Conservation (phyloP, 306 rosid species). For the Gleditsia sinensis region DNA sequence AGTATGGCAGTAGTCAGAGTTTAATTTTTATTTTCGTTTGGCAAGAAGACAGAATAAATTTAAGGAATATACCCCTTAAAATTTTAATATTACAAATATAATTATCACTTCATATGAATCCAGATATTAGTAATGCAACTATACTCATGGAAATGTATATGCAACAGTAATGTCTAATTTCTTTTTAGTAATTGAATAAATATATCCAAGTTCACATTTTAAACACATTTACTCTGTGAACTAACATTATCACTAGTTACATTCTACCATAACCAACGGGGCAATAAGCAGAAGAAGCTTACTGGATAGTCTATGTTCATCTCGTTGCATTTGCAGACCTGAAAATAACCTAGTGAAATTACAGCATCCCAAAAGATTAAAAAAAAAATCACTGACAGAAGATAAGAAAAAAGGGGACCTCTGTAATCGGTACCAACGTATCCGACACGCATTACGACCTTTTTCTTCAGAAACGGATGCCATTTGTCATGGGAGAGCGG, state of each 20-base stretch:
- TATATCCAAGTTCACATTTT: constrained; percentile 2
- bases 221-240: background rate
- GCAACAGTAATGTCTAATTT: background rate
- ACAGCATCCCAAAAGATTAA: background rate
- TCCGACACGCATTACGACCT: constrained; percentile 53
- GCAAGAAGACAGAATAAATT: background rate
- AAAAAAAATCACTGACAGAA: background rate
- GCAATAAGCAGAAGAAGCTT: constrained; percentile 17
- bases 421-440: constrained; percentile 50
- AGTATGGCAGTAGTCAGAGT: constrained; percentile 8
- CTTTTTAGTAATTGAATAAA: background rate
- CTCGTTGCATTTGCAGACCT: constrained; percentile 86
- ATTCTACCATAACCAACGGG: background rate
- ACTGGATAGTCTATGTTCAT: constrained; percentile 68
- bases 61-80: background rate
- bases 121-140: background rate
- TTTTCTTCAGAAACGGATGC: constrained; percentile 47
- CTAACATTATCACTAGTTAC: background rate
- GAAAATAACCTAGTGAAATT: background rate
- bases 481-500: constrained; percentile 35
- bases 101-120: constrained; percentile 6
- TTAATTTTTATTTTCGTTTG: background rate
- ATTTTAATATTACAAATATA: background rate
- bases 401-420: constrained; percentile 24
- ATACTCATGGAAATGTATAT: background rate